phyloP scores from a whole-genome alignment of 108 stramenopile genomes.

The Hondaea fermentalgiana region DNA sequence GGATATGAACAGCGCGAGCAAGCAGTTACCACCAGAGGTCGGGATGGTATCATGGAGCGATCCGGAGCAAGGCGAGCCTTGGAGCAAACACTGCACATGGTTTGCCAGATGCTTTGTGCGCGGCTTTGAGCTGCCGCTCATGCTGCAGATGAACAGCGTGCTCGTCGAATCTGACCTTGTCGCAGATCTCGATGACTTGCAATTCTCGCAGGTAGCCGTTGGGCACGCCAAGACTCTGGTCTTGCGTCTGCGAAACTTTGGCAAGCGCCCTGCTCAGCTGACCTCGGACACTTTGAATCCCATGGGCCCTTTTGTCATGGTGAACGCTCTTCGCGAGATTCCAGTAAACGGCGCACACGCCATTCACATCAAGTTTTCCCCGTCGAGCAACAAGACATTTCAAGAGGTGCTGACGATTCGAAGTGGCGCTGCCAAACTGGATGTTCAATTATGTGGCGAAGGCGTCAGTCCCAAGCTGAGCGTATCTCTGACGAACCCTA shows the following conservation, averaged over 20 bases:
- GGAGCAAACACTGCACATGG: slow-evolving; percentile 33
- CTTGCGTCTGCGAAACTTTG: slow-evolving; percentile 31
- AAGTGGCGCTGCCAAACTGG: slow-evolving; percentile 22
- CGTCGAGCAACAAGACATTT: slow-evolving; percentile 20
- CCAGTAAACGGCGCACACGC: slow-evolving; percentile 15
- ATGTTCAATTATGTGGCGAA: slow-evolving; percentile 33
- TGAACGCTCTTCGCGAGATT: slow-evolving; percentile 39
- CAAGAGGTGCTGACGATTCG: slow-evolving; percentile 33
- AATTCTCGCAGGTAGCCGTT: slow-evolving; percentile 42
- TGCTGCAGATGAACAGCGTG: slow-evolving; percentile 32
- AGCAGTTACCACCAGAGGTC: neutral
- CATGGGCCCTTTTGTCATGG: slow-evolving; percentile 32
- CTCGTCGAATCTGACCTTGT: slow-evolving; percentile 28
- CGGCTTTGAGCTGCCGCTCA: slow-evolving; percentile 23
- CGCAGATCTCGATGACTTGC: neutral
- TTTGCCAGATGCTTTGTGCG: neutral
- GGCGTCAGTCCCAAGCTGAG: slow-evolving; percentile 34
- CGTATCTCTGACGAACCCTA: slow-evolving; percentile 19
- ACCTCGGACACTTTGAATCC: slow-evolving; percentile 27
- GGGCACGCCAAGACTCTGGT: slow-evolving; percentile 18
- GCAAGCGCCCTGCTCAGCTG: neutral
- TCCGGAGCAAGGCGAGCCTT: slow-evolving; percentile 22
- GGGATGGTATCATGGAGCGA: neutral
- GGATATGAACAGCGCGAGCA: neutral
- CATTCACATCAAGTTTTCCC: slow-evolving; percentile 30